Base-by-base conservation (phyloP, 352 stramenopile species). In the Pythium phragmitis region DNA sequence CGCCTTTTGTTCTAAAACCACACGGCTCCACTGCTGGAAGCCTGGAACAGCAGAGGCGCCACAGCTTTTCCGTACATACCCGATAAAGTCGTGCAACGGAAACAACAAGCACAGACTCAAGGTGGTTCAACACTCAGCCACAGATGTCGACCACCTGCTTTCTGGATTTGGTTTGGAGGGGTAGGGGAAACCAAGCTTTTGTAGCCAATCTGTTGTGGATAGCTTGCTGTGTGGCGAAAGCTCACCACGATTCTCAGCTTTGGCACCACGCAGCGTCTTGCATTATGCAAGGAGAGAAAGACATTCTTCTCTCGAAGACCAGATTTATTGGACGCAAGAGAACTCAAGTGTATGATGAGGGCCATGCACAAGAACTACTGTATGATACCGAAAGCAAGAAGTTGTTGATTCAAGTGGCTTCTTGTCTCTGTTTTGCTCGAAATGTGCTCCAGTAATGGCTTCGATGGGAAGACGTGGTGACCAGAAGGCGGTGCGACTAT, bases 61-160 rank as follows among this genome's bases (percentile, higher is more conserved):
- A 19, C 45, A 21, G 33, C 45, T 23, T 53, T 60, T 45, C 51
- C 54, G 48, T 59, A 57, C 61, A 59, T 63, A 51, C 53, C 45
- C 33, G 33, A 21, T 13, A 37, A 26, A 36, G 42, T 57, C 60
- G 47, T 51, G 55, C 60, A 5, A 36, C 41, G 36, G 36, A 63
- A 62, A 51, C 51, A 21, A 57, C 17, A 30, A 30, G 26, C 28
- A 2, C 23, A 48, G 37, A 37, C 60, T 7, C 52, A 69, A 48
- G 48, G 55, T 50, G 56, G 63, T 69, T 69, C 55, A 69, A 69
- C 55, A 54, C 56, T 33, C 47, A 43, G 46, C 49, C 37, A 56
- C 63, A 69, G 63, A 64, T 69, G 63, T 59, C 26, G 43, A 60
- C 55, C 54, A 66, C 60, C 60, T 60, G 60, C 57, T 67, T 59